These are phyloP conservation scores for Mycena olivaceomarginata DNA, from an alignment of 768 basidiomycete species.

Conservation along the genomic window DNA sequence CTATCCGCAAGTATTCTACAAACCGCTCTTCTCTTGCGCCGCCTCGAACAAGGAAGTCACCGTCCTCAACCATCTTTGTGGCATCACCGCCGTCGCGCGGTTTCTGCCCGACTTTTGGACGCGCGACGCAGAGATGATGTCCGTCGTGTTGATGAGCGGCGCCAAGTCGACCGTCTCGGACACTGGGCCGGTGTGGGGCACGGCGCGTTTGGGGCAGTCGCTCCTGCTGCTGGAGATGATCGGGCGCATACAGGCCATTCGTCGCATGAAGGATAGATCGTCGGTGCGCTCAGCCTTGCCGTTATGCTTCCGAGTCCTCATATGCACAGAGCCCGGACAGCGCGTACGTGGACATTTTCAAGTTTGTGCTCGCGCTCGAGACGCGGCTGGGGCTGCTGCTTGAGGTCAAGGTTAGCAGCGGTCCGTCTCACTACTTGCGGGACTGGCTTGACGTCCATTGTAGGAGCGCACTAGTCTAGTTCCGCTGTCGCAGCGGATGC, in stretches of 20 bases:
- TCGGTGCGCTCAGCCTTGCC: constrained; percentile 51
- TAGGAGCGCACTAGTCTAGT: constrained; percentile 74
- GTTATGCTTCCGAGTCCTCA: neutral
- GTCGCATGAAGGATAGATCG: constrained; percentile 64
- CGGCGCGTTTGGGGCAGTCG: constrained; percentile 77
- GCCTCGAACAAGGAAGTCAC: constrained; percentile 78
- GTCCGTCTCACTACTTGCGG: neutral
- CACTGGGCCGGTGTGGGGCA: constrained; percentile 60
- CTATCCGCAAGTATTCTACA: constrained; percentile 82
- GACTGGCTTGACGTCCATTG: neutral
- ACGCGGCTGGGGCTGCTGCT: constrained; percentile 72
- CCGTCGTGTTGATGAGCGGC: constrained; percentile 80
- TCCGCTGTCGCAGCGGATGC: constrained; percentile 74
- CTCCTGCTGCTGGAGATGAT: constrained; percentile 79
- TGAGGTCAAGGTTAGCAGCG: constrained; percentile 69
- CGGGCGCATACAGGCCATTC: constrained; percentile 65
- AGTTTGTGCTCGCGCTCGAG: constrained; percentile 77
- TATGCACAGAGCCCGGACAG: constrained; percentile 54
- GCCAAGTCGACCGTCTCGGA: constrained; percentile 45
- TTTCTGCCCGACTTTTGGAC: constrained; percentile 81
- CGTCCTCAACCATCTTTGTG: constrained; percentile 75
- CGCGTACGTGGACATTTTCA: constrained; percentile 54
- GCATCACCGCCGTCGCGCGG: constrained; percentile 69
- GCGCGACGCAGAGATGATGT: constrained; percentile 84
- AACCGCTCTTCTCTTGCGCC: constrained; percentile 82